phyloP scores from a whole-genome alignment of 331 rosid species.

The Saraca asoca region DNA sequence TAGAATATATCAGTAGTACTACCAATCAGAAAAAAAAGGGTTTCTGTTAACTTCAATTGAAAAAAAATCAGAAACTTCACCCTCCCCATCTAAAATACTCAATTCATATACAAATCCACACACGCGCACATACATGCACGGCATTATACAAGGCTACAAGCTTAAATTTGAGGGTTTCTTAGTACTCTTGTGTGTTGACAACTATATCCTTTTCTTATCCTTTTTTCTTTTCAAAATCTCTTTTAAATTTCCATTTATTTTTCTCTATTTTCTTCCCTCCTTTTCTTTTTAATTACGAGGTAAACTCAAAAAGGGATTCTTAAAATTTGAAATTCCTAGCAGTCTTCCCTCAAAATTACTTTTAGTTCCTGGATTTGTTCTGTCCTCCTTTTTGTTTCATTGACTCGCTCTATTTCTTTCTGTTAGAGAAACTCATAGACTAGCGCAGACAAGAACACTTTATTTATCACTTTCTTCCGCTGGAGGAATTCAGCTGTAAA shows the following conservation, averaged over 20 bases:
- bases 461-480: constrained; percentile 31
- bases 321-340: background rate
- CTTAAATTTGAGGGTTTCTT: constrained; percentile 18
- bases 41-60: constrained; percentile 16
- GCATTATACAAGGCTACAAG: constrained; percentile 5
- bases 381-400: background rate
- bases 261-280: constrained; percentile 6
- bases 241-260: constrained; percentile 13
- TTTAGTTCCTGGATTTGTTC: constrained; percentile 35
- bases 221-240: constrained; percentile 12
- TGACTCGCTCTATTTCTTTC: background rate
- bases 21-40: constrained; percentile 13
- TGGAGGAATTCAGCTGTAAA: constrained; percentile 41
- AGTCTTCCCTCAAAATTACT: constrained; percentile 33
- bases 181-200: constrained; percentile 13
- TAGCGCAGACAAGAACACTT: constrained; percentile 25
- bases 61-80: constrained; percentile 12
- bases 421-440: background rate
- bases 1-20: background rate
- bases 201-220: constrained; percentile 15
- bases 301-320: background rate
- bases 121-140: background rate
- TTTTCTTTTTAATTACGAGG: constrained; percentile 16
- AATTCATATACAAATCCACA: background rate
- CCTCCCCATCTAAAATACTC: background rate